Evolutionary conservation across 495 filamentous ascomycete genomes (phyloP), one percentile per base, ranked within the genome.

Genomic region (Gamarada debralockiae): DNA sequence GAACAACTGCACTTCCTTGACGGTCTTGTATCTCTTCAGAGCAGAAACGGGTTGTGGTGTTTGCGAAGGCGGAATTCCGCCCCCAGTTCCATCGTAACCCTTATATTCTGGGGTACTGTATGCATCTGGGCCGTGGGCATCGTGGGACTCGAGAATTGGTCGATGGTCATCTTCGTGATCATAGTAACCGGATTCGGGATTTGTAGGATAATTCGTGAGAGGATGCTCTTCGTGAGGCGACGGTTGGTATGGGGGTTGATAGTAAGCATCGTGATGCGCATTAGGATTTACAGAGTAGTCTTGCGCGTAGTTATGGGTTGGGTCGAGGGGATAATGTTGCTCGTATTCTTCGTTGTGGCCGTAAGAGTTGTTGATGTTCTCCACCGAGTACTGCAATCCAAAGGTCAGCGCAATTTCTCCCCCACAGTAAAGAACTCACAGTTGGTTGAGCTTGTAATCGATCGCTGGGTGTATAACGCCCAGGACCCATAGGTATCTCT

Each of bases 1-100:
- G 77, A 95, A 97, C 34, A 99, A 70, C 59, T 95, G 89, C 23
- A 97, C 92, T 75, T 97, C 91, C 67, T 97, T 99, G 17, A 97
- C 92, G 3, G 95, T 97, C 74, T 97, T 97, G 90, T 90, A 97
- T 65, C 95, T 81, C 63, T 87, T 83, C 59, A 97, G 84, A 2
- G 59, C 56, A 10, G 82, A 72, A n/a, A 73, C 81, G n/a, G 82
- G 79, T 37, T 75, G 81, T 5, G 81, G 80, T 1, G 79, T 79
- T 20, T 75, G 77, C 27, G 36, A 20, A 22, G 44, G 46, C 5
- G 53, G 13, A n/a, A 46, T 46, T 14, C 46, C 46, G 43, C 34
- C 47, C 52, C 57, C 46, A 43, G 43, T 42, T 55, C 61, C 66
- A 59, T 56, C 65, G 52, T 48, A 68, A 55, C 51, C 64, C 46